phyloP scores from a whole-genome alignment of 2,329 filamentous ascomycete species.

The Aspergillus tubingensis region DNA sequence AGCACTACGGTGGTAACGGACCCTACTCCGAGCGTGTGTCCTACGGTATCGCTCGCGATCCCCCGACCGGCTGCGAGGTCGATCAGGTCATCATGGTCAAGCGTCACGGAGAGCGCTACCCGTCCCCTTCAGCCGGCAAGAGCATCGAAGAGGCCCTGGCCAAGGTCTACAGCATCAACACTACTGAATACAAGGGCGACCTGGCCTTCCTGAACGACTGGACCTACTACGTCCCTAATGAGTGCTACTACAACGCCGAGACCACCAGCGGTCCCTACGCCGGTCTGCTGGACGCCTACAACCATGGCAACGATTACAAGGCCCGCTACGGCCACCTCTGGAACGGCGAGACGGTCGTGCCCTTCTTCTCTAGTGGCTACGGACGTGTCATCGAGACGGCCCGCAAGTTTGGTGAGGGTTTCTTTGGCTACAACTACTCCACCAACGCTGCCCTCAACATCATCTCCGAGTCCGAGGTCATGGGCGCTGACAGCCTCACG shows the following conservation, averaged over 20 bases:
- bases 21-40: slow-evolving; percentile 21
- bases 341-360: slow-evolving; percentile 19
- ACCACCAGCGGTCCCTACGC: slow-evolving; percentile 23
- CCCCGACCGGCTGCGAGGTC: slow-evolving; percentile 22
- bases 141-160: slow-evolving; percentile 16
- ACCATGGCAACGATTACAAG: slow-evolving; percentile 21
- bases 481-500: slow-evolving; percentile 25
- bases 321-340: slow-evolving; percentile 24
- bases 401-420: slow-evolving; percentile 27
- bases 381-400: slow-evolving; percentile 26
- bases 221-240: slow-evolving; percentile 23
- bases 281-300: slow-evolving; percentile 19
- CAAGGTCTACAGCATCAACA: slow-evolving; percentile 17
- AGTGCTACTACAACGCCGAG: slow-evolving; percentile 20
- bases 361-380: slow-evolving; percentile 23
- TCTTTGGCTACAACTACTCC: slow-evolving; percentile 25
- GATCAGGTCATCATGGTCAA: slow-evolving; percentile 28
- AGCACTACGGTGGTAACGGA: slow-evolving; percentile 25
- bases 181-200: slow-evolving; percentile 16
- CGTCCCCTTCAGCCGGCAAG: slow-evolving; percentile 9
- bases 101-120: slow-evolving; percentile 28
- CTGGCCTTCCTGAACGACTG: slow-evolving; percentile 25
- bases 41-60: slow-evolving; percentile 22
- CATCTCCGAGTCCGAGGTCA: slow-evolving; percentile 21
- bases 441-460: slow-evolving; percentile 25